A percentile compares a stretch with the other conserved stretches of the same genome.
phyloP scores from a whole-genome alignment of 768 basidiomycete species.

The Lactifluus pinguis region DNA sequence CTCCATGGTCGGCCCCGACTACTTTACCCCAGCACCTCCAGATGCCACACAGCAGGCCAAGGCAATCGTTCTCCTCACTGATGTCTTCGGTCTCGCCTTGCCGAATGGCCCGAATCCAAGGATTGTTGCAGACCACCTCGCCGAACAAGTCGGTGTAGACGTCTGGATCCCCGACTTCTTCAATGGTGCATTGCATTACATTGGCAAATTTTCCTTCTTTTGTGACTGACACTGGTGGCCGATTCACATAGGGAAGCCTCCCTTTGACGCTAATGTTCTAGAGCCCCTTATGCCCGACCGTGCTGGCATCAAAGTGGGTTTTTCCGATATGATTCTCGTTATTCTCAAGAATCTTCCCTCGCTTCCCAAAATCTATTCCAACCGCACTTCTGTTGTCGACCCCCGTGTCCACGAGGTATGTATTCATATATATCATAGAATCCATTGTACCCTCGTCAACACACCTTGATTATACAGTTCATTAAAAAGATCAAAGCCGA shows the following conservation, averaged over 20 bases:
- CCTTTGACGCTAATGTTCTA: slow-evolving; percentile 23
- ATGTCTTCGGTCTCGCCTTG: slow-evolving; percentile 46
- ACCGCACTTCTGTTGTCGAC: slow-evolving; percentile 25
- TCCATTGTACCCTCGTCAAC: not conserved
- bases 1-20: slow-evolving; percentile 33
- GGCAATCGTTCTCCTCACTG: slow-evolving; percentile 46
- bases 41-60: slow-evolving; percentile 21
- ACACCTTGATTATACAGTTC: slow-evolving; percentile 25
- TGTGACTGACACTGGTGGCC: not conserved
- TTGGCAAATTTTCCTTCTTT: not conserved
- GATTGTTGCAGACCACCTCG: slow-evolving; percentile 47
- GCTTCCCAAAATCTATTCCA: slow-evolving; percentile 19
- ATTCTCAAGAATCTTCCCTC: slow-evolving; percentile 19
- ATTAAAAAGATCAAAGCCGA: slow-evolving; percentile 30
- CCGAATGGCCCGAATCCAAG: slow-evolving; percentile 28
- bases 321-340: slow-evolving; percentile 20
- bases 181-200: slow-evolving; percentile 30
- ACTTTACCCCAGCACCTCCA: slow-evolving; percentile 30
- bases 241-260: slow-evolving; percentile 23
- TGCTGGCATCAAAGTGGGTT: slow-evolving; percentile 22
- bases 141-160: slow-evolving; percentile 42
- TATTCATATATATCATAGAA: not conserved
- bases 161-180: slow-evolving; percentile 60
- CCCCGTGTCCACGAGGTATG: slow-evolving; percentile 23
- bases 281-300: slow-evolving; percentile 26